Evolutionary conservation across 495 filamentous ascomycete species (phyloP).

Genomic region (Podospora bellae-mahoneyi): DNA sequence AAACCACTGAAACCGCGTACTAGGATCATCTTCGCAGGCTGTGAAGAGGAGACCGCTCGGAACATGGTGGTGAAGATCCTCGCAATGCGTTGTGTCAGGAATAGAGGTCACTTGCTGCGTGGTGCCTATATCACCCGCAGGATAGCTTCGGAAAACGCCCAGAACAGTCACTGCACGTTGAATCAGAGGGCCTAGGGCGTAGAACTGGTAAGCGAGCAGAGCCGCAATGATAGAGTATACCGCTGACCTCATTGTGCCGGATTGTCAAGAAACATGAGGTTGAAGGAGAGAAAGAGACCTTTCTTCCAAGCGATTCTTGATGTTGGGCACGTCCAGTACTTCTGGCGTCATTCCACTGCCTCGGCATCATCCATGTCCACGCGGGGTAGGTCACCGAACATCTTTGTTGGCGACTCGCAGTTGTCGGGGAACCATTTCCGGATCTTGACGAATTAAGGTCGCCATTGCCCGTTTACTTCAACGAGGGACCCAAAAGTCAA

Average conservation of each 20-base stretch:
- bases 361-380: neutral
- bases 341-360: neutral
- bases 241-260: slow-evolving; percentile 19
- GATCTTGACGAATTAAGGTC: neutral
- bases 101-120: slow-evolving; percentile 36
- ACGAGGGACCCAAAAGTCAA: neutral
- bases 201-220: slow-evolving; percentile 21
- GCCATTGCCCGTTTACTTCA: neutral
- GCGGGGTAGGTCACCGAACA: neutral
- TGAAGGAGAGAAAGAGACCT: neutral
- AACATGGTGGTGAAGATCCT: slow-evolving; percentile 58
- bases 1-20: slow-evolving; percentile 53
- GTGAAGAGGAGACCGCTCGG: slow-evolving; percentile 52
- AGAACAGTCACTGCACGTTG: slow-evolving; percentile 20
- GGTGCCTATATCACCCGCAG: slow-evolving; percentile 12
- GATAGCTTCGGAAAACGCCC: slow-evolving; percentile 28
- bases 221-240: slow-evolving; percentile 23
- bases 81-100: slow-evolving; percentile 53
- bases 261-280: neutral
- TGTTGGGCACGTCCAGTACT: neutral
- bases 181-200: slow-evolving; percentile 14
- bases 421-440: neutral
- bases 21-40: slow-evolving; percentile 51
- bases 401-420: neutral
- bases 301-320: neutral